A percentile compares a stretch with the other conserved stretches of the same genome.
Conservation (phyloP, 441 rosid genomes). For the Syzygium syzygioides region DNA sequence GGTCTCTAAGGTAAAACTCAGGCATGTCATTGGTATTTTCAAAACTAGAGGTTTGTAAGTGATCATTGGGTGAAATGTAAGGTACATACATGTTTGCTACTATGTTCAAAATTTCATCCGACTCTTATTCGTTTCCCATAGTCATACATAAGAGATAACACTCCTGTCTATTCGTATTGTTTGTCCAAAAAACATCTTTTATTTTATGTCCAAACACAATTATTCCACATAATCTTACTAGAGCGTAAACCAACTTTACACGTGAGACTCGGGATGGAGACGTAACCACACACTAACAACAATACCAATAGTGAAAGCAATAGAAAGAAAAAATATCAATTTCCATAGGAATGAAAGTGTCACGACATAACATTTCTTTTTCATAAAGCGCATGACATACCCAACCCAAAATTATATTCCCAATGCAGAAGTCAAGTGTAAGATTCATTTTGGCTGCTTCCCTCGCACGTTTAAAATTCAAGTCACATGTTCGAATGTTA, state of each 20-base stretch:
- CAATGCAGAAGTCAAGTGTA: neutral
- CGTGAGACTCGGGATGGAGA: neutral
- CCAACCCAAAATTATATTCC: neutral
- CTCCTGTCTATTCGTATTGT: neutral
- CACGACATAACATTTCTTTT: neutral
- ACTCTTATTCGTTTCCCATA: neutral
- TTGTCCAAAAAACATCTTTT: neutral
- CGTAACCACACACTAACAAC: neutral
- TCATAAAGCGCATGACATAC: neutral
- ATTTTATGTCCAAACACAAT: neutral
- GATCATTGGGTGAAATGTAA: neutral
- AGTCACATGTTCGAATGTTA: neutral
- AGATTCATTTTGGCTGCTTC: neutral
- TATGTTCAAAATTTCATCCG: neutral
- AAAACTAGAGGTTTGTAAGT: neutral
- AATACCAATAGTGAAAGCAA: neutral
- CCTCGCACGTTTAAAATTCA: neutral
- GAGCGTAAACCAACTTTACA: neutral
- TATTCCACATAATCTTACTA: neutral
- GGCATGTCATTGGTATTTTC: neutral
- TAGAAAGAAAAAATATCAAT: neutral
- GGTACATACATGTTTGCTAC: neutral
- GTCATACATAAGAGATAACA: neutral
- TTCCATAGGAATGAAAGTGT: neutral
- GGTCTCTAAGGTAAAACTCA: neutral